Base-by-base conservation (phyloP, 495 filamentous ascomycete species). In the Neurospora tetrasperma region DNA sequence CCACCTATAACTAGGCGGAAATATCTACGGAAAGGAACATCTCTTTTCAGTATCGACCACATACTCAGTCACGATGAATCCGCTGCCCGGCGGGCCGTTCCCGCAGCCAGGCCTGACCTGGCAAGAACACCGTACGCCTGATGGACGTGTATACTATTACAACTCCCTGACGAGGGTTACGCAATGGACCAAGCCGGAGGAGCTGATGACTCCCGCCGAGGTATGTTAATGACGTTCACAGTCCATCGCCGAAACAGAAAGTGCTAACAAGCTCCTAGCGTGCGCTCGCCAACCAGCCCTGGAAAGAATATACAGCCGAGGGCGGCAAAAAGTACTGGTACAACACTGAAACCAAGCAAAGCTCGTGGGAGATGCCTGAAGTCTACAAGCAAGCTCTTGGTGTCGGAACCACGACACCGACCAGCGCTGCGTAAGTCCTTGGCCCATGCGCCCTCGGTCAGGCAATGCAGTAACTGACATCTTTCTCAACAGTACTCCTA, bases 291-390 rank as follows among this genome's bases (percentile, higher is more conserved):
- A 90, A 90, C 74, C 91, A 94, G 69, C 92, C 94, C 71, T 99
- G 94, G 93, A 97, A 94, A 76, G 94, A 97, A 81, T 94, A 97
- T 76, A 93, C 92, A 12, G 88, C 92, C 46, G 90, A 93, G 72
- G 92, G 89, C 71, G 96, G 94, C 35, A 88, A 91, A 75, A 93
- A 95, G 78, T 99, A 99, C 79, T 99, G 94, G 94, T 90, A 92
- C 80, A 93, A 98, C 80, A 92, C 89, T 4, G 91, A 97, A 79
- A 95, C 89, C 44, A 95, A 96, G 84, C 87, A 93, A 83, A 98
- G 93, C 81, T 92, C 92, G 69, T 99, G 96, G 96, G 91, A 94
- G 72, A 96, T 97, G 87, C 95, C 95, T 71, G 91, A 93, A 66
- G 90, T 86, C 71, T 94, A 94, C 84, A 93, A 92, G 76, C 88